Conservation (phyloP, 169 alveolate species). For the Theileria luwenshuni region DNA sequence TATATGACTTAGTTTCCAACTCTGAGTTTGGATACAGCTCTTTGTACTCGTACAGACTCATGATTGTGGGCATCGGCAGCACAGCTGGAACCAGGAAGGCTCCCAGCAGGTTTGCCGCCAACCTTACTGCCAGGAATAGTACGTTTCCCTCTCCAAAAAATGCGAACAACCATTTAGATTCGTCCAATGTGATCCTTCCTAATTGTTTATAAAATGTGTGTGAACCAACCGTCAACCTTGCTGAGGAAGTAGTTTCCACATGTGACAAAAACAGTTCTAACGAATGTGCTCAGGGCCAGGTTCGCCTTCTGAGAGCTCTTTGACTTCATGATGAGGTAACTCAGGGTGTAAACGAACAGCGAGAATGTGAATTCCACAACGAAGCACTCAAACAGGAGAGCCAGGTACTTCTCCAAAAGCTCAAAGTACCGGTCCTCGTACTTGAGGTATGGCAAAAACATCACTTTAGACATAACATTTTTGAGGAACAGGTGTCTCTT, state of each 20-base stretch:
- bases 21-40: conserved; percentile 43
- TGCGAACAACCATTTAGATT: conserved; percentile 25
- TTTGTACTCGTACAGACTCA: conserved; percentile 40
- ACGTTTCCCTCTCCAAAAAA: conserved; percentile 22
- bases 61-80: conserved; percentile 31
- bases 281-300: not conserved
- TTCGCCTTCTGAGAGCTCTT: not conserved
- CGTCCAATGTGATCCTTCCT: conserved; percentile 49
- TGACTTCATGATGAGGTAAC: conserved; percentile 12
- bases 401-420: conserved; percentile 26
- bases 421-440: conserved; percentile 5
- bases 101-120: conserved; percentile 48
- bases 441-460: not conserved
- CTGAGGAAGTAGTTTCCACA: conserved; percentile 7
- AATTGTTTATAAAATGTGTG: not conserved
- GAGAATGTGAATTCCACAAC: conserved; percentile 52
- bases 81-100: conserved; percentile 27
- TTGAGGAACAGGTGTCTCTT: conserved; percentile 1
- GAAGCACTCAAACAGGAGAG: conserved; percentile 37
- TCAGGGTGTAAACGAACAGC: conserved; percentile 25
- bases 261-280: conserved; percentile 1
- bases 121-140: conserved; percentile 17
- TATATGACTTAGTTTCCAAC: not conserved
- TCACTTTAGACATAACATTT: conserved; percentile 4
- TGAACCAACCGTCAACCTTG: conserved; percentile 14